These are phyloP conservation scores for Exutisphaerella laricina DNA, from an alignment of 2,329 filamentous ascomycete genomes.

Conservation along the genomic window DNA sequence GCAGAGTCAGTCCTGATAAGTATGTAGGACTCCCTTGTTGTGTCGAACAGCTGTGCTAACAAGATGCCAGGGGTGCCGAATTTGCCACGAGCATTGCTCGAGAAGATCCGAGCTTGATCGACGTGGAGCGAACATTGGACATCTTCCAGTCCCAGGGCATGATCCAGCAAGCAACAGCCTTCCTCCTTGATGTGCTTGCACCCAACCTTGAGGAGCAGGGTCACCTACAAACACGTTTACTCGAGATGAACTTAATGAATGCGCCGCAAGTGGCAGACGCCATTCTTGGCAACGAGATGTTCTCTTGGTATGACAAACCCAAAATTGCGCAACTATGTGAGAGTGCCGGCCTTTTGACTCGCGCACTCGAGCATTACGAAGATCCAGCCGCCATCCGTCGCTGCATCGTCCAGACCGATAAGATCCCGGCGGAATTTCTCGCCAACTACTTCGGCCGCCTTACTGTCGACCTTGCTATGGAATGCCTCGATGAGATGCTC, in stretches of 20 bases:
- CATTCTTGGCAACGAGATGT: constrained; percentile 97
- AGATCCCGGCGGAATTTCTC: constrained; percentile 86
- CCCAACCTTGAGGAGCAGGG: constrained; percentile 93
- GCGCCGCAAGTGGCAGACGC: constrained; percentile 97
- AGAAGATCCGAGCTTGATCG: constrained; percentile 79
- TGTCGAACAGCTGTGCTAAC: constrained; percentile 38
- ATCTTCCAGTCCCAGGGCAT: constrained; percentile 98
- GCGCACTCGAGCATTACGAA: constrained; percentile 87
- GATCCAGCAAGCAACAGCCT: constrained; percentile 97
- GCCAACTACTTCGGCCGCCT: constrained; percentile 89
- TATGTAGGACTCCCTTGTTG: background rate
- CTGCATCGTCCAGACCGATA: constrained; percentile 76
- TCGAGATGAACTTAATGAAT: constrained; percentile 97
- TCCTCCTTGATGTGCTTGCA: constrained; percentile 90
- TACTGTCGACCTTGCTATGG: constrained; percentile 89
- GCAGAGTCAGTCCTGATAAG: constrained; percentile 61
- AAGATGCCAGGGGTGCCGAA: constrained; percentile 73
- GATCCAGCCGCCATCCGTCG: constrained; percentile 87
- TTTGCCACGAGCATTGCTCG: constrained; percentile 91
- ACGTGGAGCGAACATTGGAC: constrained; percentile 90
- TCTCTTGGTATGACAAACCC: constrained; percentile 89
- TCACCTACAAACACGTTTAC: constrained; percentile 82
- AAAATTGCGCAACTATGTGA: constrained; percentile 89
- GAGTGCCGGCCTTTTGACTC: constrained; percentile 68
- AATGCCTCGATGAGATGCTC: constrained; percentile 94